Base-by-base conservation (phyloP, 306 rosid species). In the Lagenaria siceraria region DNA sequence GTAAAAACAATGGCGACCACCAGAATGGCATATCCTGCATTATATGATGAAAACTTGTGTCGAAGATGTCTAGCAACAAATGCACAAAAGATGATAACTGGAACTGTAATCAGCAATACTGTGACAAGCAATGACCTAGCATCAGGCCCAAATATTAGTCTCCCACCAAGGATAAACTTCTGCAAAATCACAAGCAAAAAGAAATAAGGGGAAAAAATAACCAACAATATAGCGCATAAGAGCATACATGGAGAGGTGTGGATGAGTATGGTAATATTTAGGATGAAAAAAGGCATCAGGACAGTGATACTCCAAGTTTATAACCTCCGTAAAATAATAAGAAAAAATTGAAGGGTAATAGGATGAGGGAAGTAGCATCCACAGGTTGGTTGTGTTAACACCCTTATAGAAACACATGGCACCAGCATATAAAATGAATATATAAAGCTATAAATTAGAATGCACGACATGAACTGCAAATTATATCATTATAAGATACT, bases 81-180 rank as follows among this genome's bases (percentile, higher is more conserved):
- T 46, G 75, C 85, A 81, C 97, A 93, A 85, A 93, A 93, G 82
- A 89, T 25, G 80, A 86, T 81, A 74, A 90, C 82, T 15, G 97
- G 98, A 83, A 85, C 87, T 79, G 85, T 74, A 82, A 93, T 86
- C 90, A 93, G 82, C 79, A 90, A 58, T 81, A 93, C 72, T 53
- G 97, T 89, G 83, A 91, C 85, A 58, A 91, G 80, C 82, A 93
- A 79, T 69, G 98, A 91, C 82, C 89, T 88, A 35, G 96, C 97
- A 78, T 93, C 98, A 9, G 97, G 97, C 77, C 98, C 98, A 83
- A 93, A 91, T 82, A 91, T 85, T 84, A 93, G 75, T 83, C 98
- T 88, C 78, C 98, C 98, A 53, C 93, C 87, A 75, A 86, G 89
- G 76, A 88, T 71, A 89, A 93, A 93, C 79, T 89, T 93, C 98